Base-by-base conservation (phyloP, 2,329 filamentous ascomycete genomes). In the Colletotrichum liaoningense region DNA sequence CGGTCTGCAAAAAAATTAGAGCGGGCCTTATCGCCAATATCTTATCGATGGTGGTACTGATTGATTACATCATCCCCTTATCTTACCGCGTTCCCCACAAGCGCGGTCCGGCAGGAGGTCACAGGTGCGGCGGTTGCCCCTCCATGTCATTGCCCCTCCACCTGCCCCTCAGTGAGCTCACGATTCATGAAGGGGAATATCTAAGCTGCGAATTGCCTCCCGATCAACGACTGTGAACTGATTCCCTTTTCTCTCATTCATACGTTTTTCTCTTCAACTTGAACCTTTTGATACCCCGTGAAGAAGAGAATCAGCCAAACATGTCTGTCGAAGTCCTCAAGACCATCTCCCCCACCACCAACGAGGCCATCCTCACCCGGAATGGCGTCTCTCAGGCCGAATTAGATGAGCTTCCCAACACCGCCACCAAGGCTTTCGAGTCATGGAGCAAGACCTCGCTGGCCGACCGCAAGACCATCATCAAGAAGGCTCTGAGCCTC, bases 301-400 rank as follows among this genome's bases (percentile, higher is more conserved):
- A 42, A 42, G 9, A 65, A 49, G 33, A 46, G 56, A 63, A 30
- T 14, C 62, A 52, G 57, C 55, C 79, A 86, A 73, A 73, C 68
- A 93, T 93, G 91, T 91, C 91, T 75, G 86, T 89, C 79, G 91
- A 93, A 84, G 86, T 86, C 62, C 87, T 93, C 78, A 92, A 87
- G 38, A 98, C 96, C 76, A 95, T 98, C 83, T 98, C 96, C 3
- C 96, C 96, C 69, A 93, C 91, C 76, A 98, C 95, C 77, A 96
- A 97, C 84, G 91, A 95, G 85, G 88, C 93, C 69, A 91, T 98
- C 82, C 83, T 97, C 77, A 94, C 93, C 74, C 92, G 95, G 77
- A 91, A 92, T 82, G 95, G 94, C 77, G 88, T 93, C 76, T 93
- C 94, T 57, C 84, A 90, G 49, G 84, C 89, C 33, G 94, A 97